These are phyloP conservation scores for Dunaliella sp. DNA, from an alignment of 139 green algal species.

Conservation along the genomic window DNA sequence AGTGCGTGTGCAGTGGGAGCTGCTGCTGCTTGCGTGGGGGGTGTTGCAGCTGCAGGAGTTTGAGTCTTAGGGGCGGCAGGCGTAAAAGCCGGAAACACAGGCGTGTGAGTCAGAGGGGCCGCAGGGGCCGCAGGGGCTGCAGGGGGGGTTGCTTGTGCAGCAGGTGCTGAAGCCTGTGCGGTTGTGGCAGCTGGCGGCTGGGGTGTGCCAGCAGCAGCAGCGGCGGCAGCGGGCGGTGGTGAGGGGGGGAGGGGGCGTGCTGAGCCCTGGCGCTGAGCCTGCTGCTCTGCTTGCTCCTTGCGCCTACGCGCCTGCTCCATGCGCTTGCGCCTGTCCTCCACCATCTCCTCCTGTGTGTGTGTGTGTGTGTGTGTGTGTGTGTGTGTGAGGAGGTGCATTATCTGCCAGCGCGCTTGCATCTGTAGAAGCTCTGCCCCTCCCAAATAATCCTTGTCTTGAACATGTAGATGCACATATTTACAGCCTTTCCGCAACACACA, in stretches of 20 bases:
- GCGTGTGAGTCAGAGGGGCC: too few species aligned
- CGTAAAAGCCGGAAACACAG: too few species aligned
- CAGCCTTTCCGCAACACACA: too few species aligned
- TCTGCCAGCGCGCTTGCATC: not conserved
- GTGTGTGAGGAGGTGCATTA: conserved; percentile 5
- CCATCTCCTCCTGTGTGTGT: not conserved
- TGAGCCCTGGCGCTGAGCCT: not conserved
- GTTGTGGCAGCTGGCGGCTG: too few species aligned
- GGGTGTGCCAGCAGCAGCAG: too few species aligned
- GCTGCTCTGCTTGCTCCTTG: not conserved
- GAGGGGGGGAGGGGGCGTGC: not conserved
- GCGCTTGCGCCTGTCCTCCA: not conserved
- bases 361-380: conserved; percentile 19
- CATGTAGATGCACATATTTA: too few species aligned
- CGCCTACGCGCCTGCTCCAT: not conserved
- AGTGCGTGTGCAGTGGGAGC: not conserved
- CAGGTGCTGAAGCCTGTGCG: not conserved
- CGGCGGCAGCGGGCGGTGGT: too few species aligned
- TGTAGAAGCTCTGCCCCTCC: not conserved
- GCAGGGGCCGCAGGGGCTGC: too few species aligned
- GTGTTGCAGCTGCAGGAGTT: not conserved
- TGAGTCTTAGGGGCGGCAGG: too few species aligned
- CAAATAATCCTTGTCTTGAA: not conserved
- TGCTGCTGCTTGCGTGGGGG: not conserved
- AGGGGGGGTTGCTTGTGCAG: too few species aligned